Evolutionary conservation across 2,329 filamentous ascomycete genomes (phyloP).

Genomic region (Verticillium longisporum): DNA sequence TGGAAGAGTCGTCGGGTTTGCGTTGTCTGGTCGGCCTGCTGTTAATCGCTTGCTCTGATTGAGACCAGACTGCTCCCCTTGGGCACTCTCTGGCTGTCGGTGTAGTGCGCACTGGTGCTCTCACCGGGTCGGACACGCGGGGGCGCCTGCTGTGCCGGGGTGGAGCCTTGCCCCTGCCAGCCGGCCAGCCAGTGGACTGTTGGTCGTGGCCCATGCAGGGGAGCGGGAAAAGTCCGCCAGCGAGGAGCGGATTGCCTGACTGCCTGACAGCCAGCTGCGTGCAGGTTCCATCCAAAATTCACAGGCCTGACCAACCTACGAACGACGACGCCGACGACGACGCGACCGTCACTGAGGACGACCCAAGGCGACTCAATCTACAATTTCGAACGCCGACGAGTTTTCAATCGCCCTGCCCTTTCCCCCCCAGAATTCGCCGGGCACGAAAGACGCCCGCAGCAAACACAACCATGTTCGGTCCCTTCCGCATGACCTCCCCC

Average conservation of each 20-base stretch:
- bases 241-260: background rate
- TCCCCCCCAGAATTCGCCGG: background rate
- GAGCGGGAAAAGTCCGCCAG: conserved; percentile 7
- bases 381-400: background rate
- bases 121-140: background rate
- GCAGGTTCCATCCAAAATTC: conserved; percentile 9
- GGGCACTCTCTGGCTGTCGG: background rate
- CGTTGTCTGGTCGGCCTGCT: background rate
- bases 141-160: background rate
- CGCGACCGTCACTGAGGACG: background rate
- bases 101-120: background rate
- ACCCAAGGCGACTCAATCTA: background rate
- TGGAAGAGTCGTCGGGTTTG: conserved; percentile 14
- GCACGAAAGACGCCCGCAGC: background rate
- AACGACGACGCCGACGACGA: background rate
- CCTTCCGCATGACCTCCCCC: conserved; percentile 72
- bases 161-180: background rate
- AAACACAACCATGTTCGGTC: conserved; percentile 65
- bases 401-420: background rate
- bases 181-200: background rate
- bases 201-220: background rate
- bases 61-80: background rate
- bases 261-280: background rate
- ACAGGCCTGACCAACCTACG: background rate
- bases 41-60: background rate